These are phyloP conservation scores for Gnomoniopsis smithogilvyi DNA, from an alignment of 2,329 filamentous ascomycete genomes.

Conservation along the genomic window DNA sequence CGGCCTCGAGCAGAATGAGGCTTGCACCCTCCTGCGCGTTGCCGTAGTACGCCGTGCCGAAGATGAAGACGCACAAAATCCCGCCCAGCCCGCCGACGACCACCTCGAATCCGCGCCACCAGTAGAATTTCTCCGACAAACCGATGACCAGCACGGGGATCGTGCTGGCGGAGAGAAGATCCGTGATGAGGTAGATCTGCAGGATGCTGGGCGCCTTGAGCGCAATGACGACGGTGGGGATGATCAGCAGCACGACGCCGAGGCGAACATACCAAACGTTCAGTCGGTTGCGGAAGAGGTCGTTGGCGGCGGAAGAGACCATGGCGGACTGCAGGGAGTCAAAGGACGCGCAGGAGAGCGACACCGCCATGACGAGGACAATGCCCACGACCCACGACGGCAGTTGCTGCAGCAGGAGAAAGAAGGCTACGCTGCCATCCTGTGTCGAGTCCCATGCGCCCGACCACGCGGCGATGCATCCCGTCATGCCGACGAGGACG, in stretches of 20 bases:
- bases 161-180: slow-evolving; percentile 72
- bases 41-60: slow-evolving; percentile 75
- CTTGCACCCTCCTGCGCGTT: slow-evolving; percentile 59
- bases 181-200: slow-evolving; percentile 80
- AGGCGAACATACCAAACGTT: slow-evolving; percentile 71
- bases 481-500: slow-evolving; percentile 68
- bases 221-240: slow-evolving; percentile 72
- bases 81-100: slow-evolving; percentile 75
- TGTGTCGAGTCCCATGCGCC: slow-evolving; percentile 61
- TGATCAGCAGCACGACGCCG: slow-evolving; percentile 67
- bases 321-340: slow-evolving; percentile 80
- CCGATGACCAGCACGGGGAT: slow-evolving; percentile 76
- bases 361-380: slow-evolving; percentile 76
- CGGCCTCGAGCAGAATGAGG: slow-evolving; percentile 68
- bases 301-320: slow-evolving; percentile 81
- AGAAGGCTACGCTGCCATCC: slow-evolving; percentile 69
- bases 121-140: slow-evolving; percentile 62
- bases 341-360: slow-evolving; percentile 73
- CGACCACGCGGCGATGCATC: slow-evolving; percentile 75
- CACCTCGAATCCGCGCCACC: slow-evolving; percentile 78
- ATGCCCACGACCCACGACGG: slow-evolving; percentile 81
- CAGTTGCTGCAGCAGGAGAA: slow-evolving; percentile 67
- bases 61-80: slow-evolving; percentile 76
- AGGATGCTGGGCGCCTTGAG: slow-evolving; percentile 71
- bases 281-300: slow-evolving; percentile 78